These are phyloP conservation scores for Colletotrichum plurivorum DNA, from an alignment of 2,329 filamentous ascomycete genomes.

Conservation along the genomic window DNA sequence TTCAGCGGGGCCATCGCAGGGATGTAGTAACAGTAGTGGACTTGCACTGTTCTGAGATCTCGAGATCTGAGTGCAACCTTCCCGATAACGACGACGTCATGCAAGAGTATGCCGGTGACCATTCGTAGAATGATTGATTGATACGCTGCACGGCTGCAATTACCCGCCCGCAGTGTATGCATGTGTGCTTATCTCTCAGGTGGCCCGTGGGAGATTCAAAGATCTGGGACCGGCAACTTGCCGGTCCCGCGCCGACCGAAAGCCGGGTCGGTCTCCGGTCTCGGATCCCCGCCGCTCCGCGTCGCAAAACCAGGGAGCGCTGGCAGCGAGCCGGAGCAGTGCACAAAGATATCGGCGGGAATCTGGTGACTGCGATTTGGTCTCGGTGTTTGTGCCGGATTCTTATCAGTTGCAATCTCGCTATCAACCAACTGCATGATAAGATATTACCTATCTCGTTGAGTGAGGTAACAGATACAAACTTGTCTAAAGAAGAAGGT, in stretches of 20 bases:
- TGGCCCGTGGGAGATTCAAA: neutral
- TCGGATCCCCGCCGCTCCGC: conserved; percentile 23
- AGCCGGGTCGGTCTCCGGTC: conserved; percentile 29
- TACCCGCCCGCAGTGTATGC: neutral
- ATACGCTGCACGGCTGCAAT: neutral
- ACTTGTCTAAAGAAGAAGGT: too few species aligned
- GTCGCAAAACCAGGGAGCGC: neutral
- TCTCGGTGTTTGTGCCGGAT: neutral
- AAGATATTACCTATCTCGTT: neutral
- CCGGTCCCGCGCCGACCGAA: conserved; percentile 23
- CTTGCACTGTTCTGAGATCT: neutral
- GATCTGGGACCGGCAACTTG: conserved; percentile 25
- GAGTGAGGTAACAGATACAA: too few species aligned
- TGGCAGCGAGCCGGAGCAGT: neutral
- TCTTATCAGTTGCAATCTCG: neutral
- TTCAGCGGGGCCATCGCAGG: conserved; percentile 56
- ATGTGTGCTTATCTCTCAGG: conserved; percentile 5
- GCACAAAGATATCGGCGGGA: neutral
- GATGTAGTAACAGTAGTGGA: too few species aligned
- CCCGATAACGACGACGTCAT: neutral
- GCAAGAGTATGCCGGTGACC: neutral
- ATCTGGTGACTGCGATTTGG: neutral
- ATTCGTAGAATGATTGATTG: neutral
- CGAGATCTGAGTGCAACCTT: neutral
- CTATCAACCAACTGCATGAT: neutral